Conservation (phyloP, 2,329 filamentous ascomycete species). For the Annulohypoxylon truncatum region DNA sequence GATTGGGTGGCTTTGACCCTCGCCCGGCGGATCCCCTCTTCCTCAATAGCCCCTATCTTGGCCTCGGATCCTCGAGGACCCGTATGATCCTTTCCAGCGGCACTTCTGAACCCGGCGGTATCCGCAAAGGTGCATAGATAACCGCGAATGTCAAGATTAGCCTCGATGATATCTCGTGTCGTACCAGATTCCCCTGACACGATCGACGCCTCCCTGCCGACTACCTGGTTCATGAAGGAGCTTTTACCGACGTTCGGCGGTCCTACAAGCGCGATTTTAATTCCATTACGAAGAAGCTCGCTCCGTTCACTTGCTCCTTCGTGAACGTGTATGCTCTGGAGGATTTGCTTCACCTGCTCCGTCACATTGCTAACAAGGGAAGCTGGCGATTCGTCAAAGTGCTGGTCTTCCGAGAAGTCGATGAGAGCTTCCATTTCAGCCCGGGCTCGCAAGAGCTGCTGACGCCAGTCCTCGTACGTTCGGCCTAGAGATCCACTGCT, state of each 20-base stretch:
- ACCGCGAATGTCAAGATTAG: slow-evolving; percentile 87
- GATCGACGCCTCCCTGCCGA: slow-evolving; percentile 93
- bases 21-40: slow-evolving; percentile 90
- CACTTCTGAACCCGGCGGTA: slow-evolving; percentile 84
- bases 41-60: slow-evolving; percentile 78
- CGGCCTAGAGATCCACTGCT: slow-evolving; percentile 75
- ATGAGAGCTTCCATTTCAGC: slow-evolving; percentile 96
- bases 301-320: slow-evolving; percentile 82
- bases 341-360: slow-evolving; percentile 69
- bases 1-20: slow-evolving; percentile 83
- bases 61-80: slow-evolving; percentile 33
- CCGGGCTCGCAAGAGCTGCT: slow-evolving; percentile 79
- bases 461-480: slow-evolving; percentile 86
- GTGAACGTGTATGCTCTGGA: slow-evolving; percentile 73
- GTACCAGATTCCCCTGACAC: slow-evolving; percentile 94
- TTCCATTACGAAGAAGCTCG: slow-evolving; percentile 85
- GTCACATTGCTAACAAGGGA: slow-evolving; percentile 78
- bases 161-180: slow-evolving; percentile 92
- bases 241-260: slow-evolving; percentile 97
- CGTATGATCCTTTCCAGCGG: slow-evolving; percentile 29
- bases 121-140: slow-evolving; percentile 96
- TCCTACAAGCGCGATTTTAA: slow-evolving; percentile 86
- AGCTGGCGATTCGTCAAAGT: slow-evolving; percentile 88
- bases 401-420: slow-evolving; percentile 96
- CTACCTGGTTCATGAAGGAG: slow-evolving; percentile 88